Base-by-base conservation (phyloP, 352 stramenopile genomes). In the Pythium graminicola region DNA sequence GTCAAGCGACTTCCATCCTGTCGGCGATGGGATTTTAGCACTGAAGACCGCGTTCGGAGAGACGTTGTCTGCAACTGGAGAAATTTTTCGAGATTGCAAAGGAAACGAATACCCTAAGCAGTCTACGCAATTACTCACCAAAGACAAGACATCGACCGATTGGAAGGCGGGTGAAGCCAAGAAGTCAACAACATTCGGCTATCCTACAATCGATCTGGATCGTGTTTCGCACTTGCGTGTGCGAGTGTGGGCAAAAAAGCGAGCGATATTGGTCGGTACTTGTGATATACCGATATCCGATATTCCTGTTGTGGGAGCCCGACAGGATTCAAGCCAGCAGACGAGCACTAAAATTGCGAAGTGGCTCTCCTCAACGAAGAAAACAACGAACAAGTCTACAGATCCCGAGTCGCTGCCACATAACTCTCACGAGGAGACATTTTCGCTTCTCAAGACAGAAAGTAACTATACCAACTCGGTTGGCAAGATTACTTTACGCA, bases 401-500 rank as follows among this genome's bases (percentile, higher is more conserved):
- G 38, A 38, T 26, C 20, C 20, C 16, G 36, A 29, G 23, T 49
- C 7, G 4, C 24, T n/a, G 11, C n/a, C 19, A 20, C 27, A n/a
- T 19, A 19, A 5, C 2, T 36, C 26, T 6, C 16, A 16, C 24
- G 54, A 51, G 29, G 42, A 55, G 49, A 75, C 62, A 0, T 67
- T 76, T 16, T 63, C 64, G 5, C 9, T 80, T 14, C 51, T 64
- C 20, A 64, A 61, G 3, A 42, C 53, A 2, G 67, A 69, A 32
- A 36, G 67, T 29, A 35, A 46, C 6, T 38, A 54, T n/a, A 4
- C 43, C 10, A 42, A 41, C 20, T 58, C 83, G 1, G 70, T 85
- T 8, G 76, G 76, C 9, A 87, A 80, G 42, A 78, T 87, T 42
- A 70, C 45, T 3, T 50, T 87, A 6, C 39, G 50, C 3, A 39